phyloP scores from a whole-genome alignment of 139 green algal species.

The Chlamydomonas sp. region DNA sequence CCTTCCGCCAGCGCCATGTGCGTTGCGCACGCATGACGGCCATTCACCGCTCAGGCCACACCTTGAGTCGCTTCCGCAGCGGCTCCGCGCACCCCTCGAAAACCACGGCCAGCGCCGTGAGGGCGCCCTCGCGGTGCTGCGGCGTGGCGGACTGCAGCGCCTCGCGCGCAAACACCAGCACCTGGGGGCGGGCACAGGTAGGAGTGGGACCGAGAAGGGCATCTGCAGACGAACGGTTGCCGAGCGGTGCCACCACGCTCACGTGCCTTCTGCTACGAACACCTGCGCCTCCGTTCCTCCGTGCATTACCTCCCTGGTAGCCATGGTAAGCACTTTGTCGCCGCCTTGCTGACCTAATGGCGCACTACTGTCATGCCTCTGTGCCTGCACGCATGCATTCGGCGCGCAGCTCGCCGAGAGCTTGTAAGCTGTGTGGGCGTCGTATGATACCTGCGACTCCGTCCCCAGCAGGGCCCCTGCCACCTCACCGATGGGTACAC shows the following conservation, averaged over 20 bases:
- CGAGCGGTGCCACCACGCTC: not conserved
- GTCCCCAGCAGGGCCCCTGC: not conserved
- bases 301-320: too few relatives aligned
- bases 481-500: slow-evolving; percentile 52
- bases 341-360: too few relatives aligned
- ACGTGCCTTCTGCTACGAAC: too few relatives aligned
- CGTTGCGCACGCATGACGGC: too few relatives aligned
- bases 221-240: not conserved
- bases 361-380: too few relatives aligned
- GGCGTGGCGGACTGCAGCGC: slow-evolving; percentile 10
- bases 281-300: too few relatives aligned
- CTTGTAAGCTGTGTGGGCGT: too few relatives aligned
- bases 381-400: too few relatives aligned
- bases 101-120: slow-evolving; percentile 60
- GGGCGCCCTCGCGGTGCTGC: slow-evolving; percentile 46
- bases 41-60: not conserved
- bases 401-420: too few relatives aligned
- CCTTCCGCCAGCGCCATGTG: too few relatives aligned
- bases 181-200: not conserved
- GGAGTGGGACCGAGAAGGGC: not conserved
- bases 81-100: slow-evolving; percentile 74
- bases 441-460: too few relatives aligned
- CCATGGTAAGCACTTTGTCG: too few relatives aligned
- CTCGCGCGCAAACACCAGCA: slow-evolving; percentile 46
- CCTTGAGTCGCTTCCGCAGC: slow-evolving; percentile 53